phyloP scores from a whole-genome alignment of 129 eudicot species.

The Flaveria sonorensis region DNA sequence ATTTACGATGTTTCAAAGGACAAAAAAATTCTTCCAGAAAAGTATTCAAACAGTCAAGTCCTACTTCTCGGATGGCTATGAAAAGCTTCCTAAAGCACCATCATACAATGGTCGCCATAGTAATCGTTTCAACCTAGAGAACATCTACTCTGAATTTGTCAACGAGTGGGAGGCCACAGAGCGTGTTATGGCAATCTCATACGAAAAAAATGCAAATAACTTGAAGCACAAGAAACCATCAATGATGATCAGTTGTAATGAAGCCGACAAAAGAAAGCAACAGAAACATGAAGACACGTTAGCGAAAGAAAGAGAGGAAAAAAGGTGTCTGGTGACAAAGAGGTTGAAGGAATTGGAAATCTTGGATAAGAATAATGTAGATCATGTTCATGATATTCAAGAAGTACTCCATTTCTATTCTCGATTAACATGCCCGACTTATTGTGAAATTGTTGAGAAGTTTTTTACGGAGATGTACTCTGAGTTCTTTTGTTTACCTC shows the following conservation, averaged over 20 bases:
- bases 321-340: constrained; percentile 27
- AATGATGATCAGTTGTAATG: constrained; percentile 8
- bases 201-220: constrained; percentile 20
- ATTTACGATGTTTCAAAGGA: constrained; percentile 28
- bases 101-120: constrained; percentile 23
- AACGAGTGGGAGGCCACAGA: constrained; percentile 35
- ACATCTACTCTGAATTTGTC: constrained; percentile 32
- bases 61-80: constrained; percentile 47
- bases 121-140: constrained; percentile 32
- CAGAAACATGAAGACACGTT: constrained; percentile 17
- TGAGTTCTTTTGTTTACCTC: constrained; percentile 21
- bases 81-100: constrained; percentile 57
- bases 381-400: constrained; percentile 50
- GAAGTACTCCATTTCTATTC: constrained; percentile 52
- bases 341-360: constrained; percentile 49
- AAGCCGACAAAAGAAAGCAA: constrained; percentile 10
- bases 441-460: constrained; percentile 50
- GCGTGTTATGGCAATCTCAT: constrained; percentile 17
- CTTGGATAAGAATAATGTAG: constrained; percentile 44
- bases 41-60: constrained; percentile 50
- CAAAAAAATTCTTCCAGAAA: constrained; percentile 52
- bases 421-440: constrained; percentile 49
- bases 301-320: constrained; percentile 20
- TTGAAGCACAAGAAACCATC: constrained; percentile 25
- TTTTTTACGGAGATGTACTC: constrained; percentile 47